Evolutionary conservation across 805 yeast genomes (phyloP).

Genomic region (Metschnikowia aberdeeniae): DNA sequence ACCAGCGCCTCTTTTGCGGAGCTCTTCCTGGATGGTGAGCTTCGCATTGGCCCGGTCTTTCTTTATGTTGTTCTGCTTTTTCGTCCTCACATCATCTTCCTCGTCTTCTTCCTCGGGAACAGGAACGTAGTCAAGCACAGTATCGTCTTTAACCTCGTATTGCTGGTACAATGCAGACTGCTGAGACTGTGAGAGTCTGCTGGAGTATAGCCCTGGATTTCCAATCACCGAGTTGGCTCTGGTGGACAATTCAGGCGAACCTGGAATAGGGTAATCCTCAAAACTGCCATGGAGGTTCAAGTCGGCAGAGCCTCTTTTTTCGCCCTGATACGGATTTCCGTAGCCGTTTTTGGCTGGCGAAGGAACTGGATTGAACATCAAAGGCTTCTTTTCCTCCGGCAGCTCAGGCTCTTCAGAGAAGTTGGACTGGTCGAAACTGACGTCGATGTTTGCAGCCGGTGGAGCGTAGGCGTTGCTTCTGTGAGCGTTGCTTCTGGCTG

Average conservation of each 20-base stretch:
- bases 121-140: constrained; percentile 40
- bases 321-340: constrained; percentile 27
- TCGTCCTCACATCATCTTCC: constrained; percentile 45
- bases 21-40: constrained; percentile 14
- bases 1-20: constrained; percentile 17
- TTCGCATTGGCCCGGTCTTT: constrained; percentile 21
- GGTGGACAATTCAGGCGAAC: constrained; percentile 42
- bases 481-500: neutral
- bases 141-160: constrained; percentile 43
- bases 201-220: constrained; percentile 31
- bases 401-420: constrained; percentile 8
- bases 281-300: constrained; percentile 20
- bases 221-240: constrained; percentile 43
- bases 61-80: constrained; percentile 32
- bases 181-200: constrained; percentile 41
- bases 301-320: constrained; percentile 4
- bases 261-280: constrained; percentile 43
- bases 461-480: constrained; percentile 5
- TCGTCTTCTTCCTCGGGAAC: constrained; percentile 39
- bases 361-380: constrained; percentile 8
- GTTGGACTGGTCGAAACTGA: constrained; percentile 27
- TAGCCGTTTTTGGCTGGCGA: constrained; percentile 15
- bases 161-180: constrained; percentile 42
- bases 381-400: constrained; percentile 4
- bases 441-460: constrained; percentile 25